phyloP scores from a whole-genome alignment of 495 filamentous ascomycete genomes.

The Diplogelasinospora grovesii region DNA sequence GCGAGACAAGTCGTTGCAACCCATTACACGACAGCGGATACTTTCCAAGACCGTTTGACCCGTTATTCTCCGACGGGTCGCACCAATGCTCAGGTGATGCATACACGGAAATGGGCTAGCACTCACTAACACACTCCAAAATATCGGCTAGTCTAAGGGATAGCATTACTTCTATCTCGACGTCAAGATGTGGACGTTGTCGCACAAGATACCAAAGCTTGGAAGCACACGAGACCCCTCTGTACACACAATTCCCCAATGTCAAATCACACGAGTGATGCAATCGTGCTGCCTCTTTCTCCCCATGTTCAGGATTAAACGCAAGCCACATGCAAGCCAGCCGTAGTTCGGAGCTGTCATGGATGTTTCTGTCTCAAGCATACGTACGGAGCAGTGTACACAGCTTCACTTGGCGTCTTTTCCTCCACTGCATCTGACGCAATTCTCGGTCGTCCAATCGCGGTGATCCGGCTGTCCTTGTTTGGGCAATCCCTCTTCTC shows the following conservation, averaged over 20 bases:
- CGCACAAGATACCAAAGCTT: neutral
- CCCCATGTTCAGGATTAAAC: no score
- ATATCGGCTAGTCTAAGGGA: no score
- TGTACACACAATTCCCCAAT: no score
- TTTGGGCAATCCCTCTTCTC: constrained; percentile 11
- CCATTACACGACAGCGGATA: neutral
- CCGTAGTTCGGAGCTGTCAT: constrained; percentile 3
- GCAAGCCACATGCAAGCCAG: constrained; percentile 2
- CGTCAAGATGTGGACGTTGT: no score
- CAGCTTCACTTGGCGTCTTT: neutral
- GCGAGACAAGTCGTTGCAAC: neutral
- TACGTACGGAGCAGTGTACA: constrained; percentile 3
- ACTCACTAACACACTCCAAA: no score
- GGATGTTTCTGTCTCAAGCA: neutral
- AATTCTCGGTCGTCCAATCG: constrained; percentile 5
- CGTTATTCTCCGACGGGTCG: neutral
- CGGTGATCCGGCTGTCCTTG: constrained; percentile 1
- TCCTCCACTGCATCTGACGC: constrained; percentile 2
- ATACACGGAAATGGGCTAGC: no score
- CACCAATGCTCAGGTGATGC: constrained; percentile 1
- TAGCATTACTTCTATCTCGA: no score
- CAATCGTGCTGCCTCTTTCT: no score
- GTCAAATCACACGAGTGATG: no score
- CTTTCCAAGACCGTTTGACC: neutral
- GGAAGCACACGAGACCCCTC: no score